These are phyloP conservation scores for Gracilaria caudata DNA, from an alignment of 23 red algal genomes.

Conservation along the genomic window DNA sequence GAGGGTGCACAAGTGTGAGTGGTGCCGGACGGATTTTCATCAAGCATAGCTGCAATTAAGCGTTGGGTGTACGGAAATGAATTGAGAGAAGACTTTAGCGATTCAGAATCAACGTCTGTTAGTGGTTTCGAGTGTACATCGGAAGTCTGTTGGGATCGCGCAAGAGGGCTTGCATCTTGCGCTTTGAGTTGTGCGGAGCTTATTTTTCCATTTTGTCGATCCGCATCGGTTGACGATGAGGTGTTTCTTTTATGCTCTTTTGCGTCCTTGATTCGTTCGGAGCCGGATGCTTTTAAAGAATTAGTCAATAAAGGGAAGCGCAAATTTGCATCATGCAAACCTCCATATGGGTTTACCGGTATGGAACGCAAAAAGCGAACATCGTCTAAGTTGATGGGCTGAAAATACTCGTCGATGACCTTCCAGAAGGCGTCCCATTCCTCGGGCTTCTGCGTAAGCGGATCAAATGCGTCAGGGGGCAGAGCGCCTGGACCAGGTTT, in stretches of 20 bases:
- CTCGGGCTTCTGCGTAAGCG: constrained; percentile 44
- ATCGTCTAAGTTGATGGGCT: constrained; percentile 51
- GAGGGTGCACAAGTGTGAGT: not conserved
- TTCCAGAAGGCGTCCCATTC: constrained; percentile 62
- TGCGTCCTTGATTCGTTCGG: not conserved
- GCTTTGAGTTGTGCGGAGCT: not conserved
- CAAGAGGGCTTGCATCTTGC: not conserved
- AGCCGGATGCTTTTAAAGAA: not conserved
- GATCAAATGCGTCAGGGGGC: constrained; percentile 35
- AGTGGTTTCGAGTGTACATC: constrained; percentile 25
- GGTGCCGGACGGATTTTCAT: constrained; percentile 45
- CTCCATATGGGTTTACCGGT: constrained; percentile 62
- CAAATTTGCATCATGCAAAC: constrained; percentile 18
- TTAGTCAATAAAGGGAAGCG: constrained; percentile 37
- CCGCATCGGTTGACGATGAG: constrained; percentile 1
- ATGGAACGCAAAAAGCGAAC: constrained; percentile 50
- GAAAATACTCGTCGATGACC: constrained; percentile 36
- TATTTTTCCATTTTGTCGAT: not conserved
- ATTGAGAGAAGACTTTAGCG: constrained; percentile 25
- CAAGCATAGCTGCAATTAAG: constrained; percentile 77
- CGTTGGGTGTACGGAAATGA: constrained; percentile 86
- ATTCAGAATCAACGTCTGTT: constrained; percentile 15
- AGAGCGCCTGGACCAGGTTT: constrained; percentile 55
- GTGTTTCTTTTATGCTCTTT: not conserved
- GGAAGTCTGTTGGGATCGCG: not conserved